Evolutionary conservation across 2,329 filamentous ascomycete genomes (phyloP).

Genomic region (Fusarium clavum): DNA sequence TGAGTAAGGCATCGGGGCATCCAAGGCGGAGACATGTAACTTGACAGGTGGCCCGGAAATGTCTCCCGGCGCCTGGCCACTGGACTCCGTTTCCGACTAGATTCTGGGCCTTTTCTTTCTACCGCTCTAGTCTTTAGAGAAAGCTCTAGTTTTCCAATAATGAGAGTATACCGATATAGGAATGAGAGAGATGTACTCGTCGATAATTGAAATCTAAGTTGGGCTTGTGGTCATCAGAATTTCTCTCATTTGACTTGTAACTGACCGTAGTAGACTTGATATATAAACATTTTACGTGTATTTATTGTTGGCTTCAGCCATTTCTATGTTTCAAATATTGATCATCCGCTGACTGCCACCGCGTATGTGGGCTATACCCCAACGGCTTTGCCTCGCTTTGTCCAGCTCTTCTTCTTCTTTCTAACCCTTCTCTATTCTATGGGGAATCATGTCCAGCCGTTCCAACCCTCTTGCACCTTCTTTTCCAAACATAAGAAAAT

Average conservation of each 20-base stretch:
- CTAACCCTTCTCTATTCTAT: slow-evolving; percentile 5
- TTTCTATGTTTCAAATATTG: neutral
- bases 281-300: neutral
- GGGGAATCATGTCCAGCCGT: neutral
- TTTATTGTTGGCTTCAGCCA: neutral
- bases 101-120: neutral
- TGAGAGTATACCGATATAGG: neutral
- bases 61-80: neutral
- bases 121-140: neutral
- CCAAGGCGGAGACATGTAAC: neutral
- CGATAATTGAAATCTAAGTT: neutral
- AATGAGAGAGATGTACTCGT: neutral
- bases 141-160: neutral
- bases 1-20: neutral
- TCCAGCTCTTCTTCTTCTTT: neutral
- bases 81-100: neutral
- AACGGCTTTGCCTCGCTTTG: neutral
- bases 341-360: neutral
- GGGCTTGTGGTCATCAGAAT: neutral
- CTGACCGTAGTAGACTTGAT: neutral
- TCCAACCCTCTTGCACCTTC: neutral
- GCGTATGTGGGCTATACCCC: neutral
- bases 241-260: neutral
- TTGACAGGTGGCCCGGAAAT: no score
- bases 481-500: slow-evolving; percentile 21